Base-by-base conservation (phyloP, 495 filamentous ascomycete species). In the Letharia columbiana region DNA sequence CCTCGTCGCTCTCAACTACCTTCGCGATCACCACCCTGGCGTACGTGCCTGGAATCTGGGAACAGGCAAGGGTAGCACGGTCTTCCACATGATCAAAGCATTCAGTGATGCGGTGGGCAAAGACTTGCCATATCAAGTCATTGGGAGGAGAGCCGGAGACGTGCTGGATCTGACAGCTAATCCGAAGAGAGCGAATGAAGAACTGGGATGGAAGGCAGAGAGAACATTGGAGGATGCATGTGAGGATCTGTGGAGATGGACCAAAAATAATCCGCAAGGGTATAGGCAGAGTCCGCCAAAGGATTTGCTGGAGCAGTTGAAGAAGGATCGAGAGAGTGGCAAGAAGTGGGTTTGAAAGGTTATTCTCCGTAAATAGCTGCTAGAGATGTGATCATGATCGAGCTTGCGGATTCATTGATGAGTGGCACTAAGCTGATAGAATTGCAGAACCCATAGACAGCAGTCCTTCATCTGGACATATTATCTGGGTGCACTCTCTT, bases 11-110 rank as follows among this genome's bases (percentile, higher is more conserved):
- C 87, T 98, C 68, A 90, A 95, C 80, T 90, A 96, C 77, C 90
- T 98, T 50, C 89, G 89, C 69, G 82, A 89, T 63, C 82, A 93
- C 74, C 89, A 95, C 74, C 95, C 95, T 52, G 94, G 94, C 66
- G 91, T 96, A 60, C 86, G 89, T 66, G 93, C 92, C 65, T 98
- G 95, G 95, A 98, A 98, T 80, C 75, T 98, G 65, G 94, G 94
- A 33, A 96, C 92, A n/a, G 94, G 94, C 47, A 89, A 87, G 72
- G 94, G 94, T 67, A 92, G 88, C 76, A 98, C 95, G 15, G 94
- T 98, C 44, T 93, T 91, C 76, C 91, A 98, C 73, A 98, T 98
- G 84, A 88, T 98, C 84, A 89, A 90, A 64, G 91, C 95, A 66
- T 98, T 98, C 81, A 90, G 86, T 74, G 77, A 83, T 45, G 90